Evolutionary conservation across 805 yeast genomes (phyloP), one percentile per base, ranked within the genome.

Genomic region (Metschnikowia chrysomelidarum): DNA sequence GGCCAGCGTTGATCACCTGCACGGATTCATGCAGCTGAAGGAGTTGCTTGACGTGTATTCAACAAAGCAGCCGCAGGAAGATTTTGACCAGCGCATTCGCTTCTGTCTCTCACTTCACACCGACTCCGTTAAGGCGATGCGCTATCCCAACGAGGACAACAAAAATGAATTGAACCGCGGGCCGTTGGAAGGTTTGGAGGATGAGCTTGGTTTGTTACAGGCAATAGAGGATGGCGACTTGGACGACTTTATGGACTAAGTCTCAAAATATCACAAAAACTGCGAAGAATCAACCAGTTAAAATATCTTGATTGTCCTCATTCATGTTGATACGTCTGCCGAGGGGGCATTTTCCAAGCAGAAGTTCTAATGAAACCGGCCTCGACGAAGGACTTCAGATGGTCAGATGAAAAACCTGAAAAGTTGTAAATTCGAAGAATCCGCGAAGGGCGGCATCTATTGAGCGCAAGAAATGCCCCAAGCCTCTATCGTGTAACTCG

Each of bases 101-200:
- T 94, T 93, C 62, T 91, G 96, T 56, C 83, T 87, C 65, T 75
- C 82, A 30, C 73, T 91, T 47, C 95, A 91, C 64, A 87, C 88
- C 50, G 97, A 91, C 53, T 78, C 87, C 59, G 94, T 91, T 40
- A 85, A 87, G 64, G 87, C 95, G 7, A 87, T 93, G 97, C 78
- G 97, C 53, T 93, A 87, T 62, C 95, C 96, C 7, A 51, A 57
- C 23, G 69, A 65, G 41, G 62, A 59, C 24, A 49, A 49, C 38
- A 61, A 63, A 45, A 40, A 44, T 9, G 67, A 62, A 19, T 42
- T 42, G 15, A 47, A 47, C 31, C 50, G 50, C 24, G 59, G 54
- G 34, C 54, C 46, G 32, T 53, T 58, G 40, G 67, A 65, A 30
- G 48, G 54, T 13, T 53, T 56, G 32, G 70, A 64, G 31, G 71